Conservation (phyloP, 441 rosid genomes). For the Flueggea neowawraea region DNA sequence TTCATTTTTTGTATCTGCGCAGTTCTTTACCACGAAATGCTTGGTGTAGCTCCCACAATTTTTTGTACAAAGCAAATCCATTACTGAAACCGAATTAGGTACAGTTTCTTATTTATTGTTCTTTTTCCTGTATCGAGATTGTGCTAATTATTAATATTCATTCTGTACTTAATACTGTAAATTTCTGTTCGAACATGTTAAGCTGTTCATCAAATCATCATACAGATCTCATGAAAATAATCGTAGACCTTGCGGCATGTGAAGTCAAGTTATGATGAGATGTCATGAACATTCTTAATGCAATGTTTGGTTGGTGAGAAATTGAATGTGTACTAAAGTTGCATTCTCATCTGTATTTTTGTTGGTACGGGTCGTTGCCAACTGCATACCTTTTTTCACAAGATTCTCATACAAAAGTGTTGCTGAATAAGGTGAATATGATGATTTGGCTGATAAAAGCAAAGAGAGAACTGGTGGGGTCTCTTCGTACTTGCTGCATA, state of each 20-base stretch:
- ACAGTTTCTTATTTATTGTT: constrained; percentile 1
- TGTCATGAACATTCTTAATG: no score
- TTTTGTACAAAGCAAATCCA: constrained; percentile 12
- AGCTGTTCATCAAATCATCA: neutral
- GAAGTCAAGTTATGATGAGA: no score
- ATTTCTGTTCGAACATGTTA: no score
- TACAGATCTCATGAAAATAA: neutral
- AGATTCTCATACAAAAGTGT: no score
- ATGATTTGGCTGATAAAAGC: no score
- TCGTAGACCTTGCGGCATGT: no score
- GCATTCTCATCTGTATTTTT: no score
- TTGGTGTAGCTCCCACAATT: neutral
- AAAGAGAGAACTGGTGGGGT: neutral
- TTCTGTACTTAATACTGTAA: neutral
- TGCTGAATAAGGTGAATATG: no score
- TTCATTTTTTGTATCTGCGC: neutral
- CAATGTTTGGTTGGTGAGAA: no score
- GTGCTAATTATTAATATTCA: constrained; percentile 3
- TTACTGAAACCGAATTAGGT: constrained; percentile 10
- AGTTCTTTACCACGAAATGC: neutral
- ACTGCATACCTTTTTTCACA: no score
- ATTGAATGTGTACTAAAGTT: no score
- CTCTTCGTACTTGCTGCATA: neutral
- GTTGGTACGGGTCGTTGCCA: no score
- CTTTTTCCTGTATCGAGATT: neutral